Evolutionary conservation across 164 flowering plant species (phyloP), one percentile per base, ranked within the genome.

Genomic region (Umbilicus rupestris): DNA sequence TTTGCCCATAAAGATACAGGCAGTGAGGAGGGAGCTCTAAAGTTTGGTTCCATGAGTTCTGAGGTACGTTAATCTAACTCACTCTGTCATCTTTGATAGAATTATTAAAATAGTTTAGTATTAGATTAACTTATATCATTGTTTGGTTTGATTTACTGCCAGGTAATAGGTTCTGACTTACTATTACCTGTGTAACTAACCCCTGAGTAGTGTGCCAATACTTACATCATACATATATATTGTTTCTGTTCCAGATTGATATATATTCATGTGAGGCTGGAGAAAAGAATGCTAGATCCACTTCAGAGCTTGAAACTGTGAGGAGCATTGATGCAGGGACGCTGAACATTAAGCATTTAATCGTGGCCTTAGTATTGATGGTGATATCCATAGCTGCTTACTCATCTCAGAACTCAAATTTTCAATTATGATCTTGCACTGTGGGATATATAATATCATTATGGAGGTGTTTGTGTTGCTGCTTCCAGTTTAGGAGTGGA

Each of bases 261-360:
- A 64, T 75, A 67, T 66, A 55, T 26, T 30, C 65, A 50, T 66
- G 66, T 42, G 74, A 72, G 50, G 45, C 71, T 45, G 74, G 71
- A 68, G 66, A 26, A 30, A 74, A 57, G 31, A n/a, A 81, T 35
- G 60, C 72, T 8, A 70, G 71, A 52, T 35, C 65, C 5, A 39
- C 64, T 42, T 64, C 81, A 8, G 71, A 77, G 62, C 47, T 67
- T 5, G 83, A 74, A 42, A 71, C 79, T 1, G 84, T 78, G 65
- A 81, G 92, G 75, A 79, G 80, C 62, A 77, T 88, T 49, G 93
- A 84, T 70, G 84, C 86, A 15, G 74, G 83, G 68, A 71, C 70
- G 68, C 82, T 87, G 44, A 80, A 60, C 47, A 66, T 28, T 1
- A 89, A 85, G 78, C 77, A 80, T 65, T 37, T 86, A 28, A 44